phyloP scores from a whole-genome alignment of 345 rosid species.

The Pugionium cornutum region DNA sequence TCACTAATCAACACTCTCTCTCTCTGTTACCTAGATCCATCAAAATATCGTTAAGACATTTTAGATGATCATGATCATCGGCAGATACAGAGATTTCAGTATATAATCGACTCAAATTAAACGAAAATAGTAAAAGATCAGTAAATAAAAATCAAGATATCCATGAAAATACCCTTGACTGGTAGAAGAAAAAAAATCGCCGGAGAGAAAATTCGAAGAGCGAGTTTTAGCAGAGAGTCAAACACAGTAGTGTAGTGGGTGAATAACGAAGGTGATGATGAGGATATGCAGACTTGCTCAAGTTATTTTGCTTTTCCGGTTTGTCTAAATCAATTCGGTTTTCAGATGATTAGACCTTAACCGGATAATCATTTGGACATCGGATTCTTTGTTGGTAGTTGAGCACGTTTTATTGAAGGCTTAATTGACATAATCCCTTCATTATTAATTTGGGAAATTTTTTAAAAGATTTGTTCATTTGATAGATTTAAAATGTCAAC shows the following conservation, averaged over 20 bases:
- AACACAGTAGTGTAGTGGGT: slow-evolving; percentile 14
- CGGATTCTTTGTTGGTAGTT: neutral
- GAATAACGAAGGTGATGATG: slow-evolving; percentile 7
- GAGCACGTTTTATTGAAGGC: slow-evolving; percentile 1
- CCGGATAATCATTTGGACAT: neutral
- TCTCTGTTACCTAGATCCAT: too few relatives aligned
- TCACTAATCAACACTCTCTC: neutral
- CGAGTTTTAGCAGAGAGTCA: slow-evolving; percentile 23
- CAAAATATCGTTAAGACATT: neutral
- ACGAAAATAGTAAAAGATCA: slow-evolving; percentile 2
- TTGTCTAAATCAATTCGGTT: neutral
- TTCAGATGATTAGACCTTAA: neutral
- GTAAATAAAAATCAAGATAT: neutral
- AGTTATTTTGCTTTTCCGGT: slow-evolving; percentile 19
- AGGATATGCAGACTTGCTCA: neutral
- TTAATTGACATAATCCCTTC: neutral
- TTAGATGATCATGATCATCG: slow-evolving; percentile 12
- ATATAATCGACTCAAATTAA: neutral
- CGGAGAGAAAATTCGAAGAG: slow-evolving; percentile 9
- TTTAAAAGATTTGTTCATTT: too few relatives aligned
- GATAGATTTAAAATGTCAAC: too few relatives aligned
- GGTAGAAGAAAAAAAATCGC: neutral
- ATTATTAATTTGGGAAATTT: too few relatives aligned
- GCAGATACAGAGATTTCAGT: slow-evolving; percentile 10
- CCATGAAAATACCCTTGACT: slow-evolving; percentile 4